phyloP scores from a whole-genome alignment of 257 asterid genomes.

The Fraxinus excelsior region DNA sequence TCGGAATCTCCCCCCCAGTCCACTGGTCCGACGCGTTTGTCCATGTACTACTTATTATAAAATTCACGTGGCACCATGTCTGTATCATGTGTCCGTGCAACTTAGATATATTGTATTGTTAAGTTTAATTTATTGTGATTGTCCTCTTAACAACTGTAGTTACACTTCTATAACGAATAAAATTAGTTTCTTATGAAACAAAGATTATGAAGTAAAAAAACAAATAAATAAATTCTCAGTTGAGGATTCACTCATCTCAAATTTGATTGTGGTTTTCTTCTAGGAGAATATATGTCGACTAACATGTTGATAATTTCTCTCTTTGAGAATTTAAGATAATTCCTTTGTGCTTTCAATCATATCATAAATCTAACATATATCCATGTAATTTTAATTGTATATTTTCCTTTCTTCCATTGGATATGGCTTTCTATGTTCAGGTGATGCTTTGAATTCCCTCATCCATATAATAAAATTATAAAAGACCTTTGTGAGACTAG shows the following conservation, averaged over 20 bases:
- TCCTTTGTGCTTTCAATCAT: background rate
- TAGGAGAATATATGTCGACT: background rate
- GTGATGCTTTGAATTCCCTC: background rate
- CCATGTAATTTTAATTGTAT: background rate
- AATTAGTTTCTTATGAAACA: background rate
- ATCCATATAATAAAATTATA: background rate
- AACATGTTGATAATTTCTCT: background rate
- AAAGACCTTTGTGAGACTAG: background rate
- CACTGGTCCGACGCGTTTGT: background rate
- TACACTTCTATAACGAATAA: background rate
- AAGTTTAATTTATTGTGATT: background rate
- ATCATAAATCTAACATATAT: background rate
- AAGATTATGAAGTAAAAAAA: background rate
- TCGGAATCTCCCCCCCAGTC: too few relatives aligned
- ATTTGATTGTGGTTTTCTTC: background rate
- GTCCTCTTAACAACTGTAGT: background rate
- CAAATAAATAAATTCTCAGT: background rate
- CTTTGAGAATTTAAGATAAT: background rate
- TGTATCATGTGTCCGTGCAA: too few relatives aligned
- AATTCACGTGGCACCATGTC: background rate
- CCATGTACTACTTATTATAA: background rate
- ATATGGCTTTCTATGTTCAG: background rate
- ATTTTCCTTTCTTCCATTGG: background rate
- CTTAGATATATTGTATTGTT: too few relatives aligned
- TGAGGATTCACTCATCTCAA: background rate